phyloP scores from a whole-genome alignment of 1,284 basidiomycete genomes.

The Cryptococcus sp. region DNA sequence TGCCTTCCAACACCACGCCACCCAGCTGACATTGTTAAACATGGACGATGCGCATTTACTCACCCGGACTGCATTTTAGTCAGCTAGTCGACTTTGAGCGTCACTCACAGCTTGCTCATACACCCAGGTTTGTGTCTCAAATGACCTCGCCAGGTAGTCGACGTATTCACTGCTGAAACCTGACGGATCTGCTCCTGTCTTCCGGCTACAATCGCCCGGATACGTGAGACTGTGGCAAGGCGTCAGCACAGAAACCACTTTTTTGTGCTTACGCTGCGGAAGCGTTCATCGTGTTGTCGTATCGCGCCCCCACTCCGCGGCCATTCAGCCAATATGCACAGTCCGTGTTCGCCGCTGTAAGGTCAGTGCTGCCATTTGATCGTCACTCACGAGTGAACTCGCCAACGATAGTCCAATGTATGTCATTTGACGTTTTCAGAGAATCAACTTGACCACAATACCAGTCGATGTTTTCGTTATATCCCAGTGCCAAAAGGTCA shows the following conservation, averaged over 20 bases:
- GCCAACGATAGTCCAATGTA: conserved; percentile 78
- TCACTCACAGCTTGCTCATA: conserved; percentile 49
- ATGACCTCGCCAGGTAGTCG: conserved; percentile 72
- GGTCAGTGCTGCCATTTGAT: background rate
- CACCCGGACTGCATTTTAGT: background rate
- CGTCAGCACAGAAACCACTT: background rate
- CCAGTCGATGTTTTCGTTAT: conserved; percentile 52
- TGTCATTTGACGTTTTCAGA: conserved; percentile 57
- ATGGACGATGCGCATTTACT: background rate
- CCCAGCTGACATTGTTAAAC: conserved; percentile 24
- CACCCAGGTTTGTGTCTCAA: conserved; percentile 71
- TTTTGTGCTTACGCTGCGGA: conserved; percentile 23
- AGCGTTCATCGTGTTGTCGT: conserved; percentile 63
- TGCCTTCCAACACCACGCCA: conserved; percentile 50
- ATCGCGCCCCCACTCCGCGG: conserved; percentile 67
- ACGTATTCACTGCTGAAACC: conserved; percentile 75
- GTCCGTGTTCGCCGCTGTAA: conserved; percentile 36
- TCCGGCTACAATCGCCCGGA: conserved; percentile 66
- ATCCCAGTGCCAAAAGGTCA: conserved; percentile 34
- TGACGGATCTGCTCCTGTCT: conserved; percentile 65
- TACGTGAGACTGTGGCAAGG: conserved; percentile 28
- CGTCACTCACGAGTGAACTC: conserved; percentile 77
- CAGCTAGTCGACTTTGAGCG: background rate
- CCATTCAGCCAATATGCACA: conserved; percentile 61
- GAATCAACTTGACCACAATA: conserved; percentile 59